phyloP scores from a whole-genome alignment of 2,329 filamentous ascomycete species.

The Chrysoporthe austroafricana region DNA sequence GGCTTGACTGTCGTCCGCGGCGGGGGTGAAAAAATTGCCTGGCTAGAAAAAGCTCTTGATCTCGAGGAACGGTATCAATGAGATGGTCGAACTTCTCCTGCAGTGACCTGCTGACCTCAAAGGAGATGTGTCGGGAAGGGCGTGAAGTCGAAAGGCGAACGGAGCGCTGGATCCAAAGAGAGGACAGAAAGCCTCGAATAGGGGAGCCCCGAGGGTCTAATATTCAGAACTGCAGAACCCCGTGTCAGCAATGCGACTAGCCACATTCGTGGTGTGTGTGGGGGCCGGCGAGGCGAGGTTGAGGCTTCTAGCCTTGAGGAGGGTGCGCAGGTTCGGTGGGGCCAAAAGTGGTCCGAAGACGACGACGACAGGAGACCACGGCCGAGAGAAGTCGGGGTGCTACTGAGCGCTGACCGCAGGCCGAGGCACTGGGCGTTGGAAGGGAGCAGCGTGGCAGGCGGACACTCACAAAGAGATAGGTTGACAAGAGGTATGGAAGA shows the following conservation, averaged over 20 bases:
- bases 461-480: neutral
- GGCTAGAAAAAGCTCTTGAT: conserved; percentile 41
- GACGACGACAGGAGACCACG: conserved; percentile 22
- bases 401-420: neutral
- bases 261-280: conserved; percentile 19
- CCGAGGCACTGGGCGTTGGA: no score
- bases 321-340: conserved; percentile 21
- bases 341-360: conserved; percentile 24
- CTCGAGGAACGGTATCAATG: conserved; percentile 24
- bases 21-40: conserved; percentile 36
- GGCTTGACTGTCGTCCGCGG: conserved; percentile 26
- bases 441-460: neutral
- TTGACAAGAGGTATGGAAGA: conserved; percentile 1
- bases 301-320: conserved; percentile 8
- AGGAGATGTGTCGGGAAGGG: conserved; percentile 55
- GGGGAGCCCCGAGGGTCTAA: conserved; percentile 25
- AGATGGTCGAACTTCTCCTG: conserved; percentile 58
- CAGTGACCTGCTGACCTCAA: conserved; percentile 84
- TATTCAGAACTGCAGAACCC: conserved; percentile 21
- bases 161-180: conserved; percentile 5
- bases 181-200: conserved; percentile 21
- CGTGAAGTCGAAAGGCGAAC: conserved; percentile 28
- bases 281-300: conserved; percentile 25
- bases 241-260: conserved; percentile 27
- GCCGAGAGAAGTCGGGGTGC: neutral